Evolutionary conservation across 441 rosid genomes (phyloP), one percentile per base, ranked within the genome.

Genomic region (Aleurites moluccanus): DNA sequence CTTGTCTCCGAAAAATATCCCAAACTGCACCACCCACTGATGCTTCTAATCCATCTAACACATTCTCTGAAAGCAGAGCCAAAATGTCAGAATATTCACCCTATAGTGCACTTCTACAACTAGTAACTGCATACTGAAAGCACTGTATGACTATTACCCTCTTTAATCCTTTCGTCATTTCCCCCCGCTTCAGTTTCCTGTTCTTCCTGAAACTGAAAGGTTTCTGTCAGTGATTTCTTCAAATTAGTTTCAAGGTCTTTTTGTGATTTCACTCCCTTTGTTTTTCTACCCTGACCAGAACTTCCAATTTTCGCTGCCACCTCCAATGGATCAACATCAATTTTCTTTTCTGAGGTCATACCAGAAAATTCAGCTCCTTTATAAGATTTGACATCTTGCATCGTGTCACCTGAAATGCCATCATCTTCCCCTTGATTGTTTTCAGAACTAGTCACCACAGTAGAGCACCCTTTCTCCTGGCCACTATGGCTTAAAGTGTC

Each of bases 1-100:
- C 92, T 85, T 88, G 73, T 77, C 90, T 85, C 74, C 91, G 86
- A 69, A 90, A 90, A 73, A 90, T 89, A 79, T 88, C 92, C 90
- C 95, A 86, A 9, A 88, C 71, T 76, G 95, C 95, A 73, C 93
- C 90, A 64, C 83, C 89, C 53, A 78, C 79, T 60, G 70, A 49
- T 60, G 42, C 73, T 30, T 78, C 72, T 14, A 53, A 42, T 53
- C 73, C 82, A 57, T 75, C 87, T 67, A 60, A 69, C 30, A 28
- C 82, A 60, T 45, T 49, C 10, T 27, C 79, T 75, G 25, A 61
- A 69, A 65, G 59, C 73, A 78, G 1, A 13, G 10, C 1, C 28
- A 64, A 64, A 64, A 14, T 28, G 33, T 20, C 27, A 35, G 68
- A 40, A 38, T 33, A 20, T 38, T 28, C 38, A n/a, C 25, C 68